Evolutionary conservation across 208 protist genomes (phyloP).

Genomic region (Trichomonas vaginalis): DNA sequence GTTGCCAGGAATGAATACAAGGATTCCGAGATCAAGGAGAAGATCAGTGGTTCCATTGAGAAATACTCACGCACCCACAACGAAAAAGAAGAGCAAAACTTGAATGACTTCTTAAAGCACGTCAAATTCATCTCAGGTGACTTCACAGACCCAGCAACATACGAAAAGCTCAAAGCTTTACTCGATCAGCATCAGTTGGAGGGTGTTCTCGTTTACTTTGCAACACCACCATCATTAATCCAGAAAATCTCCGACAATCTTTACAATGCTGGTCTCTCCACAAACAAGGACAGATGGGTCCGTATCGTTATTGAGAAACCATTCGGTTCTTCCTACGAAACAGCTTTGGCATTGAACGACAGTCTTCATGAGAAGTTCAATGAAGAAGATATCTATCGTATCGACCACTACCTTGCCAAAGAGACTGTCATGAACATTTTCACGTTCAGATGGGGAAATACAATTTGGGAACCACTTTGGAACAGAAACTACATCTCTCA

Average conservation of each 20-base stretch:
- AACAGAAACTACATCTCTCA: constrained; percentile 59
- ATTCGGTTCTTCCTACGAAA: constrained; percentile 61
- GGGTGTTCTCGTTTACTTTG: background rate
- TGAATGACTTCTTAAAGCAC: background rate
- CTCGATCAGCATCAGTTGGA: background rate
- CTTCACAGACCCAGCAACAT: background rate
- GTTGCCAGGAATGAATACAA: background rate
- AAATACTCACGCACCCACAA: background rate
- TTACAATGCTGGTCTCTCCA: background rate
- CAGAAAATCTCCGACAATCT: background rate
- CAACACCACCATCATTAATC: constrained; percentile 3
- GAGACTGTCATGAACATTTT: constrained; percentile 76
- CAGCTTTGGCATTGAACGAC: constrained; percentile 51
- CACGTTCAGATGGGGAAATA: constrained; percentile 69
- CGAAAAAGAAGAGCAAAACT: background rate
- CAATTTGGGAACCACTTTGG: constrained; percentile 60
- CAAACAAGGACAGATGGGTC: background rate
- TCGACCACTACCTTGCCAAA: constrained; percentile 78
- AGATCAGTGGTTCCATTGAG: background rate
- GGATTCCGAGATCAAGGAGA: background rate
- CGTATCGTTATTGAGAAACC: constrained; percentile 65
- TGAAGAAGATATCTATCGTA: constrained; percentile 65
- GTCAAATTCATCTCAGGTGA: background rate
- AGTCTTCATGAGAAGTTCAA: constrained; percentile 54
- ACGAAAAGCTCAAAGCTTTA: background rate